Percentiles rank a stretch among this genome's conserved stretches.
These are phyloP conservation scores for Onygenales sp. DNA, from an alignment of 2,329 filamentous ascomycete genomes.

Conservation along the genomic window DNA sequence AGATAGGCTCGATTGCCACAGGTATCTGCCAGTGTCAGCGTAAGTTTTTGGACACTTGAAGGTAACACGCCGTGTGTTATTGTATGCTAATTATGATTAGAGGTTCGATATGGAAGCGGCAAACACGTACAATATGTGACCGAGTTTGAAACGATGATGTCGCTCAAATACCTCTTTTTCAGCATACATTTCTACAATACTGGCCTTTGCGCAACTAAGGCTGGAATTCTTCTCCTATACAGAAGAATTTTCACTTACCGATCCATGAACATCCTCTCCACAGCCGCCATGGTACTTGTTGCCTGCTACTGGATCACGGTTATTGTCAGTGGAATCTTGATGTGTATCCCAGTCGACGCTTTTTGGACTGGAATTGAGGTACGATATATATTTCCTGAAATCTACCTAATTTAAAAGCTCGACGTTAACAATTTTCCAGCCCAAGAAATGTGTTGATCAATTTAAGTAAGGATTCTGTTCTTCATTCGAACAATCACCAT, in stretches of 20 bases:
- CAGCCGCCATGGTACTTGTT: background rate
- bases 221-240: conserved; percentile 1
- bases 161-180: conserved; percentile 3
- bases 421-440: background rate
- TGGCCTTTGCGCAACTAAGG: background rate
- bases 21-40: conserved; percentile 1
- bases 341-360: conserved; percentile 5
- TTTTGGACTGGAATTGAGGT: conserved; percentile 4
- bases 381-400: background rate
- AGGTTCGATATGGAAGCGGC: conserved; percentile 2
- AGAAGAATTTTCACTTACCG: background rate
- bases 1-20: background rate
- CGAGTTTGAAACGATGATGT: background rate
- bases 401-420: background rate
- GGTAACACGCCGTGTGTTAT: background rate
- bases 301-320: background rate
- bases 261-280: background rate
- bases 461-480: conserved; percentile 1
- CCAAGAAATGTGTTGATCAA: conserved; percentile 3
- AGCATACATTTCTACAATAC: conserved; percentile 2
- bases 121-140: background rate
- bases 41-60: background rate
- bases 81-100: background rate
- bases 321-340: background rate
- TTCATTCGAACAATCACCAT: background rate